Evolutionary conservation across 2,329 filamentous ascomycete species (phyloP), one percentile per base, ranked within the genome.

Genomic region (Neonectria neomacrospora): DNA sequence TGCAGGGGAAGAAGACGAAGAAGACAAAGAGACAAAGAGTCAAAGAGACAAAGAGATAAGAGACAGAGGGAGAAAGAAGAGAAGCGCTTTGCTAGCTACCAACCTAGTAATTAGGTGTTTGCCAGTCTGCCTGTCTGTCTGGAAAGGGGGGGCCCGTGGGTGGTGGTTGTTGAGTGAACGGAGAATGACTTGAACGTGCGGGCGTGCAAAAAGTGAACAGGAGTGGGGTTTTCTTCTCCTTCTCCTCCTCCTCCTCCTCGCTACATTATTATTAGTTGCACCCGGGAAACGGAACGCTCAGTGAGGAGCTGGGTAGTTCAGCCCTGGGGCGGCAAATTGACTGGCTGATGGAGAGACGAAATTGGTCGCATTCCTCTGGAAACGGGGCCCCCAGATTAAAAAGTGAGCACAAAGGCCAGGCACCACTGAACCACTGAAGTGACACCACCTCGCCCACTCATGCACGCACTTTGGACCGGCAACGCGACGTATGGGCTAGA

Each of bases 341-440:
- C 48, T 56, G 62, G 69, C 67, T 66, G 59, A 51, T 62, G 52
- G 67, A 58, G 41, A 61, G 42, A 51, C 56, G 57, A 73, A 70
- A 70, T 71, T 68, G 64, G 63, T 59, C 42, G 60, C 66, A 73
- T 73, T 73, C 69, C 71, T 73, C 68, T 71, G 66, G 69, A 70
- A 70, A 73, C 71, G 53, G 55, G 41, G 34, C 54, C 54, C 45
- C 51, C 45, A 61, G 58, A 56, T 55, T 56, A 61, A 52, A 26
- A 61, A 52, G 30, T 51, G 41, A 54, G 58, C 50, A 60, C 58
- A 60, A 42, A 48, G 28, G 50, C 41, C 20, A 52, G 41, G 52
- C 39, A 34, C 26, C 34, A 41, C 37, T 41, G n/a, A n/a, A 44
- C 58, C 42, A 58, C 18, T 26, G 26, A 16, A 55, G 39, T 64